Evolutionary conservation across 345 rosid species (phyloP), one percentile per base, ranked within the genome.

Genomic region (Atalantia buxifolia): DNA sequence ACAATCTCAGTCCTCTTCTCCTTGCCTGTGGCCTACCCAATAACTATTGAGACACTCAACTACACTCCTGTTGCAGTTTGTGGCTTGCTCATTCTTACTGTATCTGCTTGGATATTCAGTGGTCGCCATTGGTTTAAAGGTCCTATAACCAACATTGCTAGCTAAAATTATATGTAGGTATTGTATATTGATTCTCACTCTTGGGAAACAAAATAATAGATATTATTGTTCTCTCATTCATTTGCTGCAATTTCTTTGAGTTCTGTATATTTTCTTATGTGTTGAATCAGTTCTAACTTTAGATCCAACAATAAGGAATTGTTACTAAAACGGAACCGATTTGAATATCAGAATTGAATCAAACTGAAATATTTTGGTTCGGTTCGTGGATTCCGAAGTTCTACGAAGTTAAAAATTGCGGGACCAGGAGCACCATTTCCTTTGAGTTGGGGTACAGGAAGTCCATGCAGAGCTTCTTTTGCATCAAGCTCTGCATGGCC

Each of bases 1-100:
- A 91, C 94, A 80, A 96, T 96, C 65, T 91, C 97, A 0, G 88
- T 93, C 56, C 93, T 96, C 83, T 96, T 96, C 89, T 96, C 98
- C 3, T 78, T 96, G 85, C 99, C 99, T 6, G 97, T 96, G 53
- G 87, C 93, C 4, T 93, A 92, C 81, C 99, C 99, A 42, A 78
- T 93, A 77, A 87, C 97, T 33, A 73, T 80, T 0, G 86, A 91
- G 88, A 95, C 94, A 5, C 97, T 95, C 80, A 95, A 95, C 88
- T 93, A 95, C 85, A 93, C 98, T 59, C 98, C 98, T 0, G 92
- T 93, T 53, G 98, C 99, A 3, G 97, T 93, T 2, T 83, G 89
- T 42, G 98, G 98, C 75, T 73, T 93, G 87, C 62, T 91, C 45
- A 50, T 89, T 77, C 83, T 95, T 30, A 80, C 86, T 0, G 79